phyloP scores from a whole-genome alignment of 352 stramenopile species.

The Pythium plurisporium region DNA sequence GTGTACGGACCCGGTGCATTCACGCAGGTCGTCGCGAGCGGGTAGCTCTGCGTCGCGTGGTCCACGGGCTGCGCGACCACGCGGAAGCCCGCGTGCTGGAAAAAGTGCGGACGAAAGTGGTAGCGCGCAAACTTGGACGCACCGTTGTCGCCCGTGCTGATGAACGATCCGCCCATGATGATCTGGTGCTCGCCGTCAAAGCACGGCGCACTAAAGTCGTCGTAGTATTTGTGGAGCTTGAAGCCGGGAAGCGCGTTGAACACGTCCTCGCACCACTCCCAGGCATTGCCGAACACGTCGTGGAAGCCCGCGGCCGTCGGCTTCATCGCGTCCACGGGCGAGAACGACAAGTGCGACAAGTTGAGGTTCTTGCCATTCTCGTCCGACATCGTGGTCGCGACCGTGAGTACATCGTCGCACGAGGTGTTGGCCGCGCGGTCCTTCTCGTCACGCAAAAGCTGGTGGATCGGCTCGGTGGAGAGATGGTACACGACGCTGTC shows the following conservation, averaged over 20 bases:
- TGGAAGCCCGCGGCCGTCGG: slow-evolving; percentile 81
- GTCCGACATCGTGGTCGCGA: slow-evolving; percentile 38
- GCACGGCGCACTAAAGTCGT: slow-evolving; percentile 97
- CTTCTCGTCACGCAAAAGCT: slow-evolving; percentile 75
- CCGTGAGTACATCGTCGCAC: slow-evolving; percentile 82
- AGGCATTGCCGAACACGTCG: slow-evolving; percentile 94
- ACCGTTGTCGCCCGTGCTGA: slow-evolving; percentile 92
- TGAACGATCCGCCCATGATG: slow-evolving; percentile 96
- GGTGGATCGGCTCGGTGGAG: slow-evolving; percentile 91
- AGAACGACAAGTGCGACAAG: slow-evolving; percentile 88
- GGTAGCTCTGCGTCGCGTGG: slow-evolving; percentile 40
- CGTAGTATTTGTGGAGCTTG: slow-evolving; percentile 90
- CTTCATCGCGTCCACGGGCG: slow-evolving; percentile 81
- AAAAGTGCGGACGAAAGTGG: slow-evolving; percentile 96
- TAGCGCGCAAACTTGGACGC: slow-evolving; percentile 94
- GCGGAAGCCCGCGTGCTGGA: slow-evolving; percentile 95
- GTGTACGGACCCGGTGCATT: slow-evolving; percentile 65
- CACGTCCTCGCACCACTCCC: slow-evolving; percentile 96
- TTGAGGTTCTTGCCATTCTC: slow-evolving; percentile 88
- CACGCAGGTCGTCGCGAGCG: slow-evolving; percentile 62
- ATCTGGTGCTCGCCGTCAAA: slow-evolving; percentile 96
- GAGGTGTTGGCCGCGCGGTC: slow-evolving; percentile 40
- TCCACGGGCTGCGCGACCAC: slow-evolving; percentile 87
- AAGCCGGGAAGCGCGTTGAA: slow-evolving; percentile 94
- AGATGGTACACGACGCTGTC: slow-evolving; percentile 81